These are phyloP conservation scores for Salix viminalis DNA, from an alignment of 345 rosid species.

Conservation along the genomic window DNA sequence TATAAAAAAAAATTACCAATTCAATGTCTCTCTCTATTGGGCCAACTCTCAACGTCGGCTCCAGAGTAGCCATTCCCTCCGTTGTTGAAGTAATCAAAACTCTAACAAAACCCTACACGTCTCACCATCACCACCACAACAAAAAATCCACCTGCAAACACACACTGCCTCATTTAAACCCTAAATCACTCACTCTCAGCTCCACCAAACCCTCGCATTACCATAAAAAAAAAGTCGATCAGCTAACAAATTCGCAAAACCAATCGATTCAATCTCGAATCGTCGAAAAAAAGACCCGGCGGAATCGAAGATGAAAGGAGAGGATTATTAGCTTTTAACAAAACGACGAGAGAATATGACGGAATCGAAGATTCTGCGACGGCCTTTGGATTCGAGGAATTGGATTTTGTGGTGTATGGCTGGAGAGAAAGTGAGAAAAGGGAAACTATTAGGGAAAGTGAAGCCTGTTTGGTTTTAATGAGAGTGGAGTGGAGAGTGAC, in stretches of 20 bases:
- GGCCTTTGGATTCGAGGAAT: neutral
- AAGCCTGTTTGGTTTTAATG: neutral
- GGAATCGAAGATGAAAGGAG: neutral
- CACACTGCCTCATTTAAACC: neutral
- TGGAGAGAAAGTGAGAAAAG: slow-evolving; percentile 8
- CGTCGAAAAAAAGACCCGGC: neutral
- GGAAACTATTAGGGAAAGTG: neutral
- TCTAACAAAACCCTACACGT: slow-evolving; percentile 2
- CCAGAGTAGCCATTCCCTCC: slow-evolving; percentile 27
- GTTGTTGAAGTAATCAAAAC: neutral
- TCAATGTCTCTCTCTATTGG: slow-evolving; percentile 56
- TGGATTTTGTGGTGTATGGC: neutral
- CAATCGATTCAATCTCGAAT: slow-evolving; percentile 1
- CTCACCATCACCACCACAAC: neutral
- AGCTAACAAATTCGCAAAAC: neutral
- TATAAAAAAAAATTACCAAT: slow-evolving; percentile 49
- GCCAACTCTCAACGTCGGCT: slow-evolving; percentile 27
- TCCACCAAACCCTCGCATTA: neutral
- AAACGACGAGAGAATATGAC: slow-evolving; percentile 7
- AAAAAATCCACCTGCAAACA: neutral
- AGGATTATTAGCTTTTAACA: neutral
- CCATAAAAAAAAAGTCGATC: neutral
- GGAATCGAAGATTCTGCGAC: neutral
- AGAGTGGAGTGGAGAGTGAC: neutral
- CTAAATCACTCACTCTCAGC: slow-evolving; percentile 5